phyloP scores from a whole-genome alignment of 1,284 basidiomycete genomes.

The Pseudozyma hubeiensis region DNA sequence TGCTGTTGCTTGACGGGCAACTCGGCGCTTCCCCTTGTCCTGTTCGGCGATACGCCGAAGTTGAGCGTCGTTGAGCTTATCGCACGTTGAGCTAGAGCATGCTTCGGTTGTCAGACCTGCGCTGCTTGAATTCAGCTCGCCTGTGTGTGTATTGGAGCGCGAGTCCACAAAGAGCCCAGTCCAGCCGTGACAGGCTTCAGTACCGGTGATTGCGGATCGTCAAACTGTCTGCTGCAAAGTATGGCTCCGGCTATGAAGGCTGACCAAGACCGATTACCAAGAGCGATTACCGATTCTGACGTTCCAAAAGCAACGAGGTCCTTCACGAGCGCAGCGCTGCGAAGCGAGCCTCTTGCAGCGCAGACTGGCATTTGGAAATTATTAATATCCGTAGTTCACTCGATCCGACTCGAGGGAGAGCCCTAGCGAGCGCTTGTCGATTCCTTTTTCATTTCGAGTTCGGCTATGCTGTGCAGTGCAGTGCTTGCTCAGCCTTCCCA shows the following conservation, averaged over 20 bases:
- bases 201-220: no score
- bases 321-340: neutral
- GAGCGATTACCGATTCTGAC: conserved; percentile 2
- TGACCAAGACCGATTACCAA: neutral
- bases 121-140: no score
- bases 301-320: neutral
- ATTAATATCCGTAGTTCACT: no score
- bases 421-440: no score
- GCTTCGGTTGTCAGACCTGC: no score
- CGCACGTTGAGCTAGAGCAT: no score
- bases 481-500: neutral
- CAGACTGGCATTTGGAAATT: neutral
- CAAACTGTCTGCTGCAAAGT: no score
- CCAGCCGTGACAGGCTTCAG: neutral
- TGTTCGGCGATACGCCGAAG: conserved; percentile 1
- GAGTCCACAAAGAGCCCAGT: neutral
- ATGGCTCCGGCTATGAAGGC: no score
- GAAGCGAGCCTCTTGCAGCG: neutral
- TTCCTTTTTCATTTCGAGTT: neutral
- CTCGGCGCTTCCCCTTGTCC: no score
- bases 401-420: no score
- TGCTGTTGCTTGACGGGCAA: no score
- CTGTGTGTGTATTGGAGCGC: neutral
- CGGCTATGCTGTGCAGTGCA: neutral
- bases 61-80: no score